phyloP scores from a whole-genome alignment of 345 rosid species.

The Gossypium mustelinum region DNA sequence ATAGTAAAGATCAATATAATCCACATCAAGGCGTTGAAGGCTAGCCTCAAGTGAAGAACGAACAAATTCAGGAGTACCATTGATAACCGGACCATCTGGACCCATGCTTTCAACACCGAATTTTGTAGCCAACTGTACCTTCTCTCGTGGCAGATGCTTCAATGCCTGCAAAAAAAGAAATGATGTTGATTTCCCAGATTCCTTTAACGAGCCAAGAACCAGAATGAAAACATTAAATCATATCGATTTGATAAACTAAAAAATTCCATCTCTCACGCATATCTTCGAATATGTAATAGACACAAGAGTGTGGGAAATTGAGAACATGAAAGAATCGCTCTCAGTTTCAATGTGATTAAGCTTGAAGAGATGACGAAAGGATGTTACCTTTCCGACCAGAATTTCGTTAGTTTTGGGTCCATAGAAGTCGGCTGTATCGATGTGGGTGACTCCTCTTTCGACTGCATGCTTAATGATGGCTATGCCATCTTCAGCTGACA shows the following conservation, averaged over 20 bases:
- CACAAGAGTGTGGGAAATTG: not conserved
- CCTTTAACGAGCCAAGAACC: not conserved
- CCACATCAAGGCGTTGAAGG: not conserved
- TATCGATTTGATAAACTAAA: not conserved
- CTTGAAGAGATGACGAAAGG: too few relatives aligned
- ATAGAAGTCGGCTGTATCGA: not conserved
- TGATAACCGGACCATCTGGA: not conserved
- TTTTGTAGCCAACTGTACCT: not conserved
- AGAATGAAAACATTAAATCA: not conserved
- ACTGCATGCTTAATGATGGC: not conserved
- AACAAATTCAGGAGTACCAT: not conserved
- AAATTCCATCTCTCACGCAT: not conserved
- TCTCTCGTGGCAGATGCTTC: constrained; percentile 3
- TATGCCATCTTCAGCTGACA: not conserved
- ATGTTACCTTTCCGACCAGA: not conserved
- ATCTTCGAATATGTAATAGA: not conserved
- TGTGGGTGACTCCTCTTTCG: not conserved
- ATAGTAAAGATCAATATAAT: not conserved
- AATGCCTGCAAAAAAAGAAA: not conserved
- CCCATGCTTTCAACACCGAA: not conserved
- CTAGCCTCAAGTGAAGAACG: not conserved
- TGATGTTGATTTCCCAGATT: not conserved
- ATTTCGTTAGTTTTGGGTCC: not conserved
- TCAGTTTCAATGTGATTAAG: too few relatives aligned
- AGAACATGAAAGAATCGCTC: too few relatives aligned